These are phyloP conservation scores for Venturia pyrina DNA, from an alignment of 2,329 filamentous ascomycete species.

Conservation along the genomic window DNA sequence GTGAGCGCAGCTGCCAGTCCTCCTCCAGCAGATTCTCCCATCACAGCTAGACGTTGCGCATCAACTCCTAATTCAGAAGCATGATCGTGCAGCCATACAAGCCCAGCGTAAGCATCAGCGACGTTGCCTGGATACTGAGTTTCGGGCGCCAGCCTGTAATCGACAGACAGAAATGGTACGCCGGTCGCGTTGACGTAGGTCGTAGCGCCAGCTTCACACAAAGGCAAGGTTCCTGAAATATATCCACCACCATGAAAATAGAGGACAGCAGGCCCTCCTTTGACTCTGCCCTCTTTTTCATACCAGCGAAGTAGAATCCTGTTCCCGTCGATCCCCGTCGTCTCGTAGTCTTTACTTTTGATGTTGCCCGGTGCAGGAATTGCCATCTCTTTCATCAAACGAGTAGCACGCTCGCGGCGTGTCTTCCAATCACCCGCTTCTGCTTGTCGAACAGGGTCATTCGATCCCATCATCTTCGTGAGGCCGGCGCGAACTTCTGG, in stretches of 20 bases:
- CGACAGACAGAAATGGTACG: conserved; percentile 28
- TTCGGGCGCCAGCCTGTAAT: conserved; percentile 37
- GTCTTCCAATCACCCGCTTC: conserved; percentile 6
- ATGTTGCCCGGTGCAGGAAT: background rate
- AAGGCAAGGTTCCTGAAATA: conserved; percentile 22
- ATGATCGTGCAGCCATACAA: conserved; percentile 30
- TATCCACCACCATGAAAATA: conserved; percentile 35
- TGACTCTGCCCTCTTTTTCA: background rate
- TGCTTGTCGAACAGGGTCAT: background rate
- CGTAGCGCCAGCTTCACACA: conserved; percentile 19
- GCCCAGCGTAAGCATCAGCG: conserved; percentile 32
- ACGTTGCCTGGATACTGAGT: conserved; percentile 26
- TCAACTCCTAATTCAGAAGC: conserved; percentile 33
- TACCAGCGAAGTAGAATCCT: conserved; percentile 1
- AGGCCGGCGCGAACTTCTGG: conserved; percentile 5
- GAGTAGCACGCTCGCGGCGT: background rate
- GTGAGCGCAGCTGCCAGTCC: conserved; percentile 31
- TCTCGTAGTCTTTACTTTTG: conserved; percentile 4
- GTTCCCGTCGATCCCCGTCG: conserved; percentile 4
- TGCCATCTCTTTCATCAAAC: background rate
- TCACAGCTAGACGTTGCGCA: conserved; percentile 28
- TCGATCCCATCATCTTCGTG: background rate
- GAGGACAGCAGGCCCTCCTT: conserved; percentile 1
- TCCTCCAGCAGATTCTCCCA: conserved; percentile 36
- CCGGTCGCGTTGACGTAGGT: conserved; percentile 19